Conservation (phyloP, 2,329 filamentous ascomycete species). For the Colletotrichum chlorophyti region DNA sequence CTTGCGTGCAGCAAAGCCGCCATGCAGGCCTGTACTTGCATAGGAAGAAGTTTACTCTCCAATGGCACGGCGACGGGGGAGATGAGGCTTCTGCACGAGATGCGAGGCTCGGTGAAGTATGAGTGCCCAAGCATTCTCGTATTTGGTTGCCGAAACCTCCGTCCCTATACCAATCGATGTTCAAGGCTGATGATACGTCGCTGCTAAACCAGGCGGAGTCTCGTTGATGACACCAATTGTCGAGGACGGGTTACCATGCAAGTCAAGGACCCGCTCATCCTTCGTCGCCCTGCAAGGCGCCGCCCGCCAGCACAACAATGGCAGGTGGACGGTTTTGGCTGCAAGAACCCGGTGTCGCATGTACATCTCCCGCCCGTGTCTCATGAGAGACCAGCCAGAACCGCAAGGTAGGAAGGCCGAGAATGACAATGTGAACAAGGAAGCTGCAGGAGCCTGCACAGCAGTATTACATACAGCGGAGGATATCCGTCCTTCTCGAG, state of each 20-base stretch:
- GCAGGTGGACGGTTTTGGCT: conserved; percentile 6
- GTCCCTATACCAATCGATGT: not conserved
- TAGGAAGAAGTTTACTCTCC: not conserved
- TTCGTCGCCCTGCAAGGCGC: conserved; percentile 19
- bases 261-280: too few relatives aligned
- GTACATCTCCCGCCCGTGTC: conserved; percentile 18
- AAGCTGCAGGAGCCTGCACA: conserved; percentile 4
- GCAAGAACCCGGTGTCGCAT: conserved; percentile 15
- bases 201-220: not conserved
- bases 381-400: not conserved
- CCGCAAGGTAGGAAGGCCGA: not conserved
- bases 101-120: conserved; percentile 22
- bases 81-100: conserved; percentile 13
- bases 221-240: not conserved
- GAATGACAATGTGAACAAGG: conserved; percentile 10
- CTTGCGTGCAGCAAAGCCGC: conserved; percentile 2
- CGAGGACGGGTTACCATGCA: not conserved
- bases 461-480: not conserved
- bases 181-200: not conserved
- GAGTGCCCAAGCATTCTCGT: conserved; percentile 20
- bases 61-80: not conserved
- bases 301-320: conserved; percentile 25
- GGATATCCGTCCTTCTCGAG: not conserved
- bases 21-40: not conserved
- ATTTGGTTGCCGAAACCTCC: conserved; percentile 12